Conservation (phyloP, 305 asterid genomes). For the Solanum hybrid region DNA sequence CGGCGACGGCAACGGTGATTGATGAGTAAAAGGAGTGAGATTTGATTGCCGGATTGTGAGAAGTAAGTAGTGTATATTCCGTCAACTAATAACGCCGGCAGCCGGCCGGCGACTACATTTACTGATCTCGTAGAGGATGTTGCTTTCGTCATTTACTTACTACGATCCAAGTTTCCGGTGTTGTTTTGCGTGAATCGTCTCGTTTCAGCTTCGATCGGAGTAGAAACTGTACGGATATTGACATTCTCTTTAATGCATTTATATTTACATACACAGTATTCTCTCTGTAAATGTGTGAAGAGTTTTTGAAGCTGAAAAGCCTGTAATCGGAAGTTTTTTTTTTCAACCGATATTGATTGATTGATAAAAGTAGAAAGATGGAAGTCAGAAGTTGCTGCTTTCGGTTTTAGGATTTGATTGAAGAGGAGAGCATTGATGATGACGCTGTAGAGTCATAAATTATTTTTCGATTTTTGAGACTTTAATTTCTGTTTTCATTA, state of each 20-base stretch:
- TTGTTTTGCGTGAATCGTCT: not conserved
- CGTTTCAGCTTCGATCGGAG: not conserved
- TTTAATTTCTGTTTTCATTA: not conserved
- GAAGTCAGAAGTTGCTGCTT: slow-evolving; percentile 1
- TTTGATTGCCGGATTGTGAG: not conserved
- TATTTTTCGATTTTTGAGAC: not conserved
- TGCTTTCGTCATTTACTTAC: not conserved
- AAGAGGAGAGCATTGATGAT: not conserved
- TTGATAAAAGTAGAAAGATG: not conserved
- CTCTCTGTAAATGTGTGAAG: not conserved
- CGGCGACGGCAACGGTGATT: not conserved
- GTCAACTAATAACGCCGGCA: not conserved
- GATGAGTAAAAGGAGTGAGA: not conserved
- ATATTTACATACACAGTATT: not conserved
- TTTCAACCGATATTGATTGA: not conserved
- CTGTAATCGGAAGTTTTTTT: not conserved
- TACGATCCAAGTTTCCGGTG: not conserved
- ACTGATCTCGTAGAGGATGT: not conserved
- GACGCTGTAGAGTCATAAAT: not conserved
- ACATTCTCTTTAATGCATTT: not conserved
- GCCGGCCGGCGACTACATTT: not conserved
- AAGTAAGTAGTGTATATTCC: not conserved
- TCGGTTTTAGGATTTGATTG: not conserved
- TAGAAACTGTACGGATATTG: not conserved
- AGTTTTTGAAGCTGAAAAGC: not conserved